Evolutionary conservation across 2,329 filamentous ascomycete species (phyloP).

Genomic region (Fusarium caatingaense): DNA sequence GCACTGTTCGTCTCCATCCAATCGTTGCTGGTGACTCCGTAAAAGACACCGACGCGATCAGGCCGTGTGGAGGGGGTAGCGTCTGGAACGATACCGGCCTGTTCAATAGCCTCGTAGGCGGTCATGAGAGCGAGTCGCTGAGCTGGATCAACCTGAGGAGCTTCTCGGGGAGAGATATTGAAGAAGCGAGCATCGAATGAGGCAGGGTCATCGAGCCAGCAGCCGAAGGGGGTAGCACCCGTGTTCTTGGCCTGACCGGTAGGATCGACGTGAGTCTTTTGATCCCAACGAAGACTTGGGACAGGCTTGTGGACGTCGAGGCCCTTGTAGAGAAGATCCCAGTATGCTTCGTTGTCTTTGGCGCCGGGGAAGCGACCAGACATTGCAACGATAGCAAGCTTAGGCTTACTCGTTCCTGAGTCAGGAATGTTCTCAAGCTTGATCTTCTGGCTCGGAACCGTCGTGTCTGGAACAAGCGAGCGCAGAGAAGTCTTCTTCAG

Average conservation of each 20-base stretch:
- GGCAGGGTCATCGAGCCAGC: constrained; percentile 71
- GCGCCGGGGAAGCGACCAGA: constrained; percentile 72
- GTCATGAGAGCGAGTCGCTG: constrained; percentile 73
- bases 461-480: constrained; percentile 10
- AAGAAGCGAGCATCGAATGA: constrained; percentile 77
- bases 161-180: constrained; percentile 69
- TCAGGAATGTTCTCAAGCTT: neutral
- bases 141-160: constrained; percentile 68
- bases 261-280: constrained; percentile 56
- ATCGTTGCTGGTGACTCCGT: constrained; percentile 81
- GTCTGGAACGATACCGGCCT: constrained; percentile 72
- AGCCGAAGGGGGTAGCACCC: constrained; percentile 51
- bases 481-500: constrained; percentile 34
- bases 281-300: constrained; percentile 47
- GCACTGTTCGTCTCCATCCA: constrained; percentile 81
- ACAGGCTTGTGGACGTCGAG: constrained; percentile 71
- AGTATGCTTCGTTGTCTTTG: constrained; percentile 69
- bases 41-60: constrained; percentile 75
- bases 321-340: constrained; percentile 73
- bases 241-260: constrained; percentile 73
- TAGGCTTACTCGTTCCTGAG: constrained; percentile 12
- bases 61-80: constrained; percentile 70
- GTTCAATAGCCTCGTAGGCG: constrained; percentile 76
- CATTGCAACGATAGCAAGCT: constrained; percentile 71
- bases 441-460: fast-evolving